Evolutionary conservation across 208 protist species (phyloP), one percentile per base, ranked within the genome.

Genomic region (Angomonas deanei): DNA sequence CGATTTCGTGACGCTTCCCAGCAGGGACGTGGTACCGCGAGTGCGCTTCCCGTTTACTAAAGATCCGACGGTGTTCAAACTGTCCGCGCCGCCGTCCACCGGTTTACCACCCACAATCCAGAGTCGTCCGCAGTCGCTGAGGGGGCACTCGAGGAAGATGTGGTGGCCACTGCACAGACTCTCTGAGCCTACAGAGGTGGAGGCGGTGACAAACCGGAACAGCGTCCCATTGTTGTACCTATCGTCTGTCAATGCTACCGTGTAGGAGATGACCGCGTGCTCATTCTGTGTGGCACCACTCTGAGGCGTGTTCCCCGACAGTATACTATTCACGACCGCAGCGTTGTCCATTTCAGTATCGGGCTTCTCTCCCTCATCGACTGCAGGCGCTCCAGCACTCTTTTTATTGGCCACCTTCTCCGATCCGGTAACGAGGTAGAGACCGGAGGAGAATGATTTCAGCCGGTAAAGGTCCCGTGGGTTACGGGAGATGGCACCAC

Each of bases 401-500:
- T 3, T 3, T 11, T 2, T 38, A 39, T 1, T 33, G 2, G 31
- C 30, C 26, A 3, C 5, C 33, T 30, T 42, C 57, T 61, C 64
- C 54, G 46, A 57, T 6, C 76, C 72, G 17, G 68, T 76, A 17
- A 58, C 57, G 39, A 84, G 66, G 47, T 80, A 84, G 31, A 80
- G 61, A 0, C 78, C 73, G 24, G 66, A 76, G 42, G 73, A 64
- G 4, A 84, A 55, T 17, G 64, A 76, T 46, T 80, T 80, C 11
- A 84, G 48, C 4, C 78, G 78, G 52, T 77, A 84, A 27, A 69
- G 50, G 26, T 68, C 53, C 21, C 61, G 54, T 8, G 49, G 46
- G n/a, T 68, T 63, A 23, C 66, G 56, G 19, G 67, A 71, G 27
- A 87, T 54, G 24, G 71, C 76, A n/a, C 80, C 80, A 23, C 80